A percentile compares a stretch with the other conserved stretches of the same genome.
Conservation (phyloP, 306 rosid species). For the Lagenaria siceraria region DNA sequence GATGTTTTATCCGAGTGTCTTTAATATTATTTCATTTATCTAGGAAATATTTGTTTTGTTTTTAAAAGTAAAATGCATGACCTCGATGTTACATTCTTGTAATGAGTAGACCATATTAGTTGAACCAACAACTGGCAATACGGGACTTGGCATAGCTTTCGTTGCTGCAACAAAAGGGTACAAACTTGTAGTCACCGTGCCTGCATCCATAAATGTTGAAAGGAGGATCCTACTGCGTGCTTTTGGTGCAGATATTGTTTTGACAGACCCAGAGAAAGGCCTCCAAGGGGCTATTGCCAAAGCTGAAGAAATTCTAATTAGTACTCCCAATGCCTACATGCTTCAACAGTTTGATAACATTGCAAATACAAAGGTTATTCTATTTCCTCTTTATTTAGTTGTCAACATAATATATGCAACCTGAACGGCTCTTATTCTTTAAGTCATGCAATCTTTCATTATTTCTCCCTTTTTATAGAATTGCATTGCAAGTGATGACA, state of each 20-base stretch:
- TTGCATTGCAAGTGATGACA: neutral
- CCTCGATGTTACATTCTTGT: neutral
- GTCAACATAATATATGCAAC: neutral
- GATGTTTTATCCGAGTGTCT: neutral
- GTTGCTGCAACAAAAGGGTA: conserved; percentile 81
- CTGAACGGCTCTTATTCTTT: neutral
- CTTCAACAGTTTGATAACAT: conserved; percentile 84
- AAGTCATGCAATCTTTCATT: neutral
- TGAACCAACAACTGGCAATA: conserved; percentile 95
- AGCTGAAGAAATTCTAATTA: conserved; percentile 65
- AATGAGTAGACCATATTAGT: conserved; percentile 62
- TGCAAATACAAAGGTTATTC: conserved; percentile 60
- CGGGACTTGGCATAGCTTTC: conserved; percentile 89
- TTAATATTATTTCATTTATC: neutral
- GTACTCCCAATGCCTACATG: conserved; percentile 69
- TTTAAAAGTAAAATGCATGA: neutral
- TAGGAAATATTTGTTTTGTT: neutral
- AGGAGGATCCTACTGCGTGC: conserved; percentile 86
- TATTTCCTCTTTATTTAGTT: conserved; percentile 12
- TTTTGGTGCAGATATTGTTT: conserved; percentile 77
- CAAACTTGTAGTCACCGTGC: conserved; percentile 79
- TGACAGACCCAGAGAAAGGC: conserved; percentile 81
- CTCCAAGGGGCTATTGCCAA: conserved; percentile 86
- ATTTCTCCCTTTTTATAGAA: neutral
- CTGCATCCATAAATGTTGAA: conserved; percentile 74